A percentile compares a stretch with the other conserved stretches of the same genome.
These are phyloP conservation scores for Entomortierella lignicola DNA, from an alignment of 192 early-diverging fungal species.

Conservation along the genomic window DNA sequence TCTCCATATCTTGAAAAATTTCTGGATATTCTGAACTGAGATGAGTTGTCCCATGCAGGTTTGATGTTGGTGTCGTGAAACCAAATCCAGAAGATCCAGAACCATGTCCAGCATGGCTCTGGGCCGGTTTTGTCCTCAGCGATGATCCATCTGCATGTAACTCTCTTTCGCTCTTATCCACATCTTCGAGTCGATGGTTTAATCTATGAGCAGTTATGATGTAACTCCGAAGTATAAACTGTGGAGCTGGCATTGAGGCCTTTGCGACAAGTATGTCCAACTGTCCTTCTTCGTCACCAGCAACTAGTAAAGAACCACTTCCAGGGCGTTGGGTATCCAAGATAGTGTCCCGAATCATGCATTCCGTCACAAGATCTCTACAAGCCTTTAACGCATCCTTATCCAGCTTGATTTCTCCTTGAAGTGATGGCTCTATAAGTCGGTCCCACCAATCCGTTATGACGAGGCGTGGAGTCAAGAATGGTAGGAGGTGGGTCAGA, in stretches of 20 bases:
- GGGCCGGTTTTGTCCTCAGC: slow-evolving; percentile 1
- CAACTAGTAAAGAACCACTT: slow-evolving; percentile 30
- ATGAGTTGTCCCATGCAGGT: not conserved
- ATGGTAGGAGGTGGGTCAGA: slow-evolving; percentile 44
- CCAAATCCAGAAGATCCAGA: slow-evolving; percentile 1
- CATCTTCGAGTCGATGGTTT: slow-evolving; percentile 32
- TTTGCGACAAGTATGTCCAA: slow-evolving; percentile 23
- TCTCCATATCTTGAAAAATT: slow-evolving; percentile 25
- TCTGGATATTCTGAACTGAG: slow-evolving; percentile 13
- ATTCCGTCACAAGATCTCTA: slow-evolving; percentile 45
- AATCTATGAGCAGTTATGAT: slow-evolving; percentile 32
- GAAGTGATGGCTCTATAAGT: slow-evolving; percentile 43
- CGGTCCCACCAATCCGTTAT: slow-evolving; percentile 55
- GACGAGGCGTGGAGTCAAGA: slow-evolving; percentile 48
- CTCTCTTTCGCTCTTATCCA: not conserved
- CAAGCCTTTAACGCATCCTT: slow-evolving; percentile 43
- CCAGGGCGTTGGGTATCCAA: slow-evolving; percentile 20
- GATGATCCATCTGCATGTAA: slow-evolving; percentile 1
- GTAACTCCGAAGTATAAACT: slow-evolving; percentile 46
- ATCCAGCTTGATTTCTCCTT: slow-evolving; percentile 49
- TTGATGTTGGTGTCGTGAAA: not conserved
- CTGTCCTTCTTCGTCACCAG: slow-evolving; percentile 48
- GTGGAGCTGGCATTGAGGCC: slow-evolving; percentile 34
- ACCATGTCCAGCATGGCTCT: slow-evolving; percentile 26
- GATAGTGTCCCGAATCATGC: slow-evolving; percentile 35